phyloP scores from a whole-genome alignment of 2,329 filamentous ascomycete species.

The Lachnellula arida region DNA sequence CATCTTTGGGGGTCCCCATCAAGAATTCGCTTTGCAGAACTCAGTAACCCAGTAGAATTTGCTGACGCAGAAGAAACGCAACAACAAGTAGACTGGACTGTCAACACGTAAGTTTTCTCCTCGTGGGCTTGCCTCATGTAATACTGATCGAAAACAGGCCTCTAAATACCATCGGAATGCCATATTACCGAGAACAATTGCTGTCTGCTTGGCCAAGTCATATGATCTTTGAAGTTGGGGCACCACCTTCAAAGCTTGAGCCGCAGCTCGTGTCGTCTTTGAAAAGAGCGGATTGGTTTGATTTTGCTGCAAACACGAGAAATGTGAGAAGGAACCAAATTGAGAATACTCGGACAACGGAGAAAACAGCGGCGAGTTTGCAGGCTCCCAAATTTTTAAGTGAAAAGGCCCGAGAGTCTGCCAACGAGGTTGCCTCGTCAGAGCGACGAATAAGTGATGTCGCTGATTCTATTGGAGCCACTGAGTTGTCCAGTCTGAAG shows the following conservation, averaged over 20 bases:
- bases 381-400: constrained; percentile 89
- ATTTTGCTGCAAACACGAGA: constrained; percentile 72
- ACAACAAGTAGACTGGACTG: constrained; percentile 53
- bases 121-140: not conserved
- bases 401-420: constrained; percentile 75
- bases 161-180: constrained; percentile 81
- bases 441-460: constrained; percentile 47
- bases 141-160: constrained; percentile 47
- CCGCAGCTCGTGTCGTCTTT: constrained; percentile 63
- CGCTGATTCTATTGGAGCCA: constrained; percentile 59
- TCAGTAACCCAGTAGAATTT: constrained; percentile 63
- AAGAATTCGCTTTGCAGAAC: constrained; percentile 67
- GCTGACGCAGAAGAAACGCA: constrained; percentile 51
- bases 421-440: constrained; percentile 39
- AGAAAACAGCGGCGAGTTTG: constrained; percentile 55
- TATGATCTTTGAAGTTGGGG: constrained; percentile 78
- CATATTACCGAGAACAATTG: constrained; percentile 84
- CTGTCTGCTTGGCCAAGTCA: constrained; percentile 88
- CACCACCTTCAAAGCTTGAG: constrained; percentile 73
- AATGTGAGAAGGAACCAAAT: constrained; percentile 75
- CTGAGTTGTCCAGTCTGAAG: constrained; percentile 68
- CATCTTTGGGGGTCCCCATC: constrained; percentile 67
- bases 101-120: constrained; percentile 56
- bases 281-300: constrained; percentile 68
- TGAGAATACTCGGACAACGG: constrained; percentile 65